A percentile compares a stretch with the other conserved stretches of the same genome.
Conservation (phyloP, 2,329 filamentous ascomycete species). For the Botrytis tulipae region DNA sequence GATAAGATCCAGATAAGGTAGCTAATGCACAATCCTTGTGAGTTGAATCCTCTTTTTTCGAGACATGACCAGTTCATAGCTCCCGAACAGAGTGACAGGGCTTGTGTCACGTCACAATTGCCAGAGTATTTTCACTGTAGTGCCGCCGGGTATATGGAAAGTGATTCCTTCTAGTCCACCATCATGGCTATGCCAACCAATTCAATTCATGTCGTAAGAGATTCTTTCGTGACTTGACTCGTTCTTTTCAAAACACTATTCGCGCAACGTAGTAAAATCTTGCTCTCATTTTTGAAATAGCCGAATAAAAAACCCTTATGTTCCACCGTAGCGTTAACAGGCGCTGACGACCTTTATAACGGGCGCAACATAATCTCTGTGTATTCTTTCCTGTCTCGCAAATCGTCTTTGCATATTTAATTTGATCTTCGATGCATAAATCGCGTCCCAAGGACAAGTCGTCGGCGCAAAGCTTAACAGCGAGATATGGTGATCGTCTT, state of each 20-base stretch:
- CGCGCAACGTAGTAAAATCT: neutral
- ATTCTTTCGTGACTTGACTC: neutral
- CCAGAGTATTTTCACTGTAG: neutral
- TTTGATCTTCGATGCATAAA: neutral
- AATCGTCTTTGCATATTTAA: slow-evolving; percentile 2
- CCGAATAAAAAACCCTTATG: neutral
- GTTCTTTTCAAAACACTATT: neutral
- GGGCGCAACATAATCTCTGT: slow-evolving; percentile 4
- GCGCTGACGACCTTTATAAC: neutral
- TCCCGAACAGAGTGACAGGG: neutral
- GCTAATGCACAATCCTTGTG: slow-evolving; percentile 10
- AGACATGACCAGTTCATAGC: slow-evolving; percentile 1
- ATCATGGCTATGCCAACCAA: neutral
- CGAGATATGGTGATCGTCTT: slow-evolving; percentile 6
- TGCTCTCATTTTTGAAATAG: neutral
- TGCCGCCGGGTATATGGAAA: neutral
- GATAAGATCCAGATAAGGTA: slow-evolving; percentile 11
- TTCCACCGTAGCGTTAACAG: neutral
- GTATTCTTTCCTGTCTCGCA: slow-evolving; percentile 3
- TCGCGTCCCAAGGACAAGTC: slow-evolving; percentile 3
- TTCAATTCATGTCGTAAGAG: neutral
- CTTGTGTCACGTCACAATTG: neutral
- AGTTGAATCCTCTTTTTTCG: neutral
- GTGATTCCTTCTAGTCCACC: neutral
- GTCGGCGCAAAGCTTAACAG: neutral